These are phyloP conservation scores for Globisporangium solare DNA, from an alignment of 352 stramenopile species.

Conservation along the genomic window DNA sequence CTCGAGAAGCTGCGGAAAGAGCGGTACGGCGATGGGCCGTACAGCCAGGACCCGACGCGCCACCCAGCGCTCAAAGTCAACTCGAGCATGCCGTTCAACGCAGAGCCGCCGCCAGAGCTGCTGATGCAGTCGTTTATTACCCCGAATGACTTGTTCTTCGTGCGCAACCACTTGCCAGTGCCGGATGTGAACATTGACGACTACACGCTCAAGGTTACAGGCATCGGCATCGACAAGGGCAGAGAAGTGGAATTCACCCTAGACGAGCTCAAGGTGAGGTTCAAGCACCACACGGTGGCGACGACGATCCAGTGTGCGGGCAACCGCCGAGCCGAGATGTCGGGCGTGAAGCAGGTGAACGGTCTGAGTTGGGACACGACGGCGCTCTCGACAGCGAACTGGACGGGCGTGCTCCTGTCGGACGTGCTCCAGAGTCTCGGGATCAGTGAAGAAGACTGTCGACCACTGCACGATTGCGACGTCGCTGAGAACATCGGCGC, in stretches of 20 bases:
- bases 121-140: conserved; percentile 95
- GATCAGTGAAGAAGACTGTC: conserved; percentile 71
- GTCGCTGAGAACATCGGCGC: conserved; percentile 49
- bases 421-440: conserved; percentile 90
- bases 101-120: conserved; percentile 89
- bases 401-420: conserved; percentile 90
- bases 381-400: conserved; percentile 93
- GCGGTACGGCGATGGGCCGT: conserved; percentile 87
- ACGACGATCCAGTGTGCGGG: conserved; percentile 97
- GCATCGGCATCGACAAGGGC: conserved; percentile 46
- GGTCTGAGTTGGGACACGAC: conserved; percentile 82
- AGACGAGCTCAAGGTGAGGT: conserved; percentile 92
- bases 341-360: conserved; percentile 87
- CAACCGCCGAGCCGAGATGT: conserved; percentile 94
- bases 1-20: conserved; percentile 81
- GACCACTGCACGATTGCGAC: conserved; percentile 42
- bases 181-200: conserved; percentile 74
- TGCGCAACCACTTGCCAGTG: conserved; percentile 97
- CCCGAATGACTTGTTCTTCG: conserved; percentile 96
- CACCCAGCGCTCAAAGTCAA: conserved; percentile 90
- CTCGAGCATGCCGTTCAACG: conserved; percentile 93
- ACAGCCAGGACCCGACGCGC: conserved; percentile 89
- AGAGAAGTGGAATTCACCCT: conserved; percentile 45
- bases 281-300: conserved; percentile 88
- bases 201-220: conserved; percentile 65